Base-by-base conservation (phyloP, 306 rosid genomes). In the Vigna reflexopilosa region DNA sequence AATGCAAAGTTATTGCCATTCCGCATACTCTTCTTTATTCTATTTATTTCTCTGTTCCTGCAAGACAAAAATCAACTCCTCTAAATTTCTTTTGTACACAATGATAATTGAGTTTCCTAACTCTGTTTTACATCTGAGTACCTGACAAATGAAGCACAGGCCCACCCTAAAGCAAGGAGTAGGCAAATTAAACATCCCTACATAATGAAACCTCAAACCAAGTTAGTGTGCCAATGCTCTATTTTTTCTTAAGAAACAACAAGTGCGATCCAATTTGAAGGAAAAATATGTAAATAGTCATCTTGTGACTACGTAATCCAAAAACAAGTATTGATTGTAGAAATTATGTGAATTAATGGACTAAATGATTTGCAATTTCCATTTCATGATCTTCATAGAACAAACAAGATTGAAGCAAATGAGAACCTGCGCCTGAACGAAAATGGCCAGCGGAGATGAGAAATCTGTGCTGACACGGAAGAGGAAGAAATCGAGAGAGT, bases 141-240 rank as follows among this genome's bases (percentile, higher is more conserved):
- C 99, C 99, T 92, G 81, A 95, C 93, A 87, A 64, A 87, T 67
- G 99, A 91, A 20, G 98, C 99, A 80, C 76, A 77, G 73, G 83
- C 93, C 98, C 98, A 95, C 36, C 99, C 99, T 16, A 89, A 9
- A 45, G 98, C 98, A 73, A 95, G 93, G 69, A 28, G 0, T 80
- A 93, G 80, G 82, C 96, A 88, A 69, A 95, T 93, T 26, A 85
- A 0, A 74, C 99, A 95, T 79, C 99, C 99, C 99, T 95, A 64
- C 85, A 83, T 28, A 67, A 32, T 51, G 32, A 34, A 67, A 69
- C 32, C 22, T 22, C 47, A 73, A 45, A 26, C 28, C 64, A 44
- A 63, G 28, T 19, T 73, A 50, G 34, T 42, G 36, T 62, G 51
- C n/a, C 65, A 73, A 62, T 54, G 57, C 40, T 56, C 66, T 3